Percentiles rank a stretch among this genome's conserved stretches.
Evolutionary conservation across 2,329 filamentous ascomycete species (phyloP).

Genomic region (Ascochyta clinopodiicola): DNA sequence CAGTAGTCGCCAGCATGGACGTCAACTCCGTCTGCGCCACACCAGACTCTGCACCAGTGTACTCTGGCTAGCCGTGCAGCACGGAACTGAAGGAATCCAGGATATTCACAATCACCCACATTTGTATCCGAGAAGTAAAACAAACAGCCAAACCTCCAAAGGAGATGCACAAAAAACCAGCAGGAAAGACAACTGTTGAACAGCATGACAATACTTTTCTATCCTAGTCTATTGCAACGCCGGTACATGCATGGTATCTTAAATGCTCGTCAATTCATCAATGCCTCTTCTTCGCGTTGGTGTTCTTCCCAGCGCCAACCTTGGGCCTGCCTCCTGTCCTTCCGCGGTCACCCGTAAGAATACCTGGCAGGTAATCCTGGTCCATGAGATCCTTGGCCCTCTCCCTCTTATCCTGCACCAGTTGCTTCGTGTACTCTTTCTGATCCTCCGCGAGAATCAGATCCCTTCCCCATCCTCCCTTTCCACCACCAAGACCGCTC

Average conservation of each 20-base stretch:
- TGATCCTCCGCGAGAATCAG: conserved; percentile 93
- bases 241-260: background rate
- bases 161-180: too few species aligned
- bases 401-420: conserved; percentile 68
- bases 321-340: conserved; percentile 71
- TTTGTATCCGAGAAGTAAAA: background rate
- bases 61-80: too few species aligned
- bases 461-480: conserved; percentile 83
- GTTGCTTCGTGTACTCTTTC: conserved; percentile 80
- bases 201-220: background rate
- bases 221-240: background rate
- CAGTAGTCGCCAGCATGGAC: too few species aligned
- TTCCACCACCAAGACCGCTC: conserved; percentile 72
- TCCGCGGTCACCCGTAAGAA: conserved; percentile 79
- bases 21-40: background rate
- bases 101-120: too few species aligned
- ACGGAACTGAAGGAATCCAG: too few species aligned
- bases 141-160: too few species aligned
- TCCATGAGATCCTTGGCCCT: conserved; percentile 90
- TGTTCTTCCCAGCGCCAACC: conserved; percentile 83
- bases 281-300: conserved; percentile 77
- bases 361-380: conserved; percentile 85
- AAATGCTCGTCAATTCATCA: background rate
- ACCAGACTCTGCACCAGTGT: background rate
- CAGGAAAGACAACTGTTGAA: too few species aligned